A percentile compares a stretch with the other conserved stretches of the same genome.
phyloP scores from a whole-genome alignment of 2,329 filamentous ascomycete species.

The Verticillium klebahnii region DNA sequence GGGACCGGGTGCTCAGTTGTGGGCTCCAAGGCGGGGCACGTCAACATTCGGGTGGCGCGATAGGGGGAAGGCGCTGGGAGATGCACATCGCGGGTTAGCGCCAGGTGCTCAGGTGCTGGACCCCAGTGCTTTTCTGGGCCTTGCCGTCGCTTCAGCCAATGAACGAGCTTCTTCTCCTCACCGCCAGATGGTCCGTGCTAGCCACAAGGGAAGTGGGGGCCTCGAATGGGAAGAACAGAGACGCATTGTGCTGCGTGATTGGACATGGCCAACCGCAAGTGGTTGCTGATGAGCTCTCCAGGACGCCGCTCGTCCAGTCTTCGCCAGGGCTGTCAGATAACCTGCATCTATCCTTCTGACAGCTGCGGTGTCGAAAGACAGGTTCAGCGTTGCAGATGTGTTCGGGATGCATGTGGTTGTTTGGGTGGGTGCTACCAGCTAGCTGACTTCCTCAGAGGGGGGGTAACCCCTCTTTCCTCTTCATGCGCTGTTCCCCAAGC shows the following conservation, averaged over 20 bases:
- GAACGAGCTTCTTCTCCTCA: slow-evolving; percentile 15
- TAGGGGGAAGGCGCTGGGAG: slow-evolving; percentile 6
- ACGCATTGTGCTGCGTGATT: background rate
- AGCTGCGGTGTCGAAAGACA: background rate
- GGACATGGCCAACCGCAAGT: background rate
- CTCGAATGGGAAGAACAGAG: background rate
- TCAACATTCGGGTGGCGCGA: slow-evolving; percentile 14
- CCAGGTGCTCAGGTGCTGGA: slow-evolving; percentile 1
- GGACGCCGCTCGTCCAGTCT: background rate
- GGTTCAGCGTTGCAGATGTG: background rate
- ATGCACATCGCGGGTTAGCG: slow-evolving; percentile 11
- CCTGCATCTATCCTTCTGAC: background rate
- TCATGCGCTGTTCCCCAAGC: background rate
- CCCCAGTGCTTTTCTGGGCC: background rate
- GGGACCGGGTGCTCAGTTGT: slow-evolving; percentile 13
- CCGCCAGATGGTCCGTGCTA: slow-evolving; percentile 16
- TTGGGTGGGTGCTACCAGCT: background rate
- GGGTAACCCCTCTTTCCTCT: background rate
- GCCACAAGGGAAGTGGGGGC: background rate
- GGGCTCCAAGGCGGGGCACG: slow-evolving; percentile 20
- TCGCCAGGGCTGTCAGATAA: background rate
- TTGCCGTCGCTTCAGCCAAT: background rate
- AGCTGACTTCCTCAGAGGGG: background rate
- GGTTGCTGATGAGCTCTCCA: background rate
- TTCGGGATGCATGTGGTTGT: background rate